These are phyloP conservation scores for Ophiostoma sp. DNA, from an alignment of 2,329 filamentous ascomycete genomes.

Conservation along the genomic window DNA sequence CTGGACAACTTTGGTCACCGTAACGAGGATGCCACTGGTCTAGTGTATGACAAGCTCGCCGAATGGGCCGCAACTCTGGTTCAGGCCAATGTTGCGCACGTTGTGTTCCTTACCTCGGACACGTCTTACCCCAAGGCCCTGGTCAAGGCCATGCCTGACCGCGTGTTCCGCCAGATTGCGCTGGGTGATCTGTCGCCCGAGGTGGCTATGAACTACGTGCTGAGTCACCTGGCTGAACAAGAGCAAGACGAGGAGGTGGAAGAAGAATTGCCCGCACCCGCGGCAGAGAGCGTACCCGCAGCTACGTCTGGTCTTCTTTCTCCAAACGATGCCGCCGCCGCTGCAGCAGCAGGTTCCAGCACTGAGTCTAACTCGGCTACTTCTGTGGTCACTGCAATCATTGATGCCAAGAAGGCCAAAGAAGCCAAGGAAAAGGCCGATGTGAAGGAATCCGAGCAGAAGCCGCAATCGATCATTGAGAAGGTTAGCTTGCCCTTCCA, in stretches of 20 bases:
- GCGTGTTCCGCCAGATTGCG: conserved; percentile 80
- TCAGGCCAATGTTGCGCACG: conserved; percentile 82
- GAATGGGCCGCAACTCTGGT: conserved; percentile 88
- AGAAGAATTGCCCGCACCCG: conserved; percentile 30
- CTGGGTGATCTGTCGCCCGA: conserved; percentile 81
- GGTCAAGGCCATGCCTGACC: conserved; percentile 79
- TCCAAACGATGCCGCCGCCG: not conserved
- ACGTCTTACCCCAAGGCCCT: conserved; percentile 82
- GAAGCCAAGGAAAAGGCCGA: conserved; percentile 14
- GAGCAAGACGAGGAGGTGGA: conserved; percentile 34
- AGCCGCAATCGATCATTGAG: conserved; percentile 17
- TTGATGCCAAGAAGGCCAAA: conserved; percentile 18
- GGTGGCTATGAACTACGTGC: conserved; percentile 84
- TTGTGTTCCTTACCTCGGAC: conserved; percentile 89
- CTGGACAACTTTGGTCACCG: conserved; percentile 91
- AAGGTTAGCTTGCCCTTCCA: conserved; percentile 21
- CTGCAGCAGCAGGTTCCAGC: not conserved
- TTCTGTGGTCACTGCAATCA: conserved; percentile 8
- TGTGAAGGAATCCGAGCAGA: not conserved
- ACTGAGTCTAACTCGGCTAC: not conserved
- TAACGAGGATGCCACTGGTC: conserved; percentile 52
- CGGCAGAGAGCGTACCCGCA: conserved; percentile 18
- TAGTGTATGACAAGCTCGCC: conserved; percentile 73
- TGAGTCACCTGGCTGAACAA: conserved; percentile 64
- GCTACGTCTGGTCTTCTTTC: not conserved